These are phyloP conservation scores for Brassica napus DNA, from an alignment of 345 rosid species.

Conservation along the genomic window Da-Ae NC_063436.1:26394001-26394500, in stretches of 20 bases:
- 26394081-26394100: conserved; percentile 99
- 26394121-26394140: conserved; percentile 53
- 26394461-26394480: conserved; percentile 46
- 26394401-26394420: background rate
- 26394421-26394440: conserved; percentile 1
- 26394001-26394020: background rate
- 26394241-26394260: conserved; percentile 98
- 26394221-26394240: conserved; percentile 86
- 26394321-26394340: conserved; percentile 63
- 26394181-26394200: conserved; percentile 17
- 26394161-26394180: conserved; percentile 1
- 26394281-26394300: conserved; percentile 91
- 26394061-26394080: conserved; percentile 84
- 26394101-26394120: conserved; percentile 89
- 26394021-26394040: background rate
- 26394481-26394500: conserved; percentile 55
- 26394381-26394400: background rate
- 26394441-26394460: conserved; percentile 4
- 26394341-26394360: background rate
- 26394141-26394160: conserved; percentile 29
- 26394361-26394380: conserved; percentile 1
- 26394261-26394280: conserved; percentile 94
- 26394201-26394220: conserved; percentile 57
- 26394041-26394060: conserved; percentile 90
- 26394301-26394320: conserved; percentile 55